These are phyloP conservation scores for Cyberlindnera meyerae DNA, from an alignment of 805 yeast genomes.

Conservation along the genomic window DNA sequence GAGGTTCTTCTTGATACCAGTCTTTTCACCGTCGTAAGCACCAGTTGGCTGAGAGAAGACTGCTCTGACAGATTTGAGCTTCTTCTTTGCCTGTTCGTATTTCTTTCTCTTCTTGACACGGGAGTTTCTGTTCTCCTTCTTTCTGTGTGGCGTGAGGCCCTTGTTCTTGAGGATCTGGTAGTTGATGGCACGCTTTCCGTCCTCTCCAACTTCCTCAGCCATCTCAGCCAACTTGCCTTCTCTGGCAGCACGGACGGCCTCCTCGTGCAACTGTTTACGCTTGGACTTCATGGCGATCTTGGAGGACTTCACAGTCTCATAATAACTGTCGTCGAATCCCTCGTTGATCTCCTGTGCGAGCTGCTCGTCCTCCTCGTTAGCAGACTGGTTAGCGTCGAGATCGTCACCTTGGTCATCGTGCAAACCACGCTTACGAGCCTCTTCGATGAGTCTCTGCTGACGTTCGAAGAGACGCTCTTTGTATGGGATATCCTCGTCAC, in stretches of 20 bases:
- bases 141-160: slow-evolving; percentile 90
- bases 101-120: slow-evolving; percentile 98
- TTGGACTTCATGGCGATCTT: slow-evolving; percentile 45
- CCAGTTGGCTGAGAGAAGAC: slow-evolving; percentile 75
- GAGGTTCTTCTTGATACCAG: slow-evolving; percentile 94
- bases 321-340: slow-evolving; percentile 52
- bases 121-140: slow-evolving; percentile 90
- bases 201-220: slow-evolving; percentile 56
- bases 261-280: slow-evolving; percentile 59
- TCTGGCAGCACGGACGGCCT: slow-evolving; percentile 73
- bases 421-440: slow-evolving; percentile 80
- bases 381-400: slow-evolving; percentile 44
- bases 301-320: slow-evolving; percentile 45
- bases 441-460: slow-evolving; percentile 80
- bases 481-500: slow-evolving; percentile 90
- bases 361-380: slow-evolving; percentile 43
- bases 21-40: slow-evolving; percentile 88
- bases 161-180: slow-evolving; percentile 94
- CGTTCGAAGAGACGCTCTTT: slow-evolving; percentile 86
- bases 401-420: slow-evolving; percentile 52
- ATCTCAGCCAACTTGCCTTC: slow-evolving; percentile 79
- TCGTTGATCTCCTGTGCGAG: slow-evolving; percentile 37
- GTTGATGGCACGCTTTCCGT: slow-evolving; percentile 91
- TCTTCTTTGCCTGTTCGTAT: slow-evolving; percentile 92
- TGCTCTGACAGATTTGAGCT: slow-evolving; percentile 82